A percentile compares a stretch with the other conserved stretches of the same genome.
These are phyloP conservation scores for Candida silvatica DNA, from an alignment of 805 yeast genomes.

Conservation along the genomic window DNA sequence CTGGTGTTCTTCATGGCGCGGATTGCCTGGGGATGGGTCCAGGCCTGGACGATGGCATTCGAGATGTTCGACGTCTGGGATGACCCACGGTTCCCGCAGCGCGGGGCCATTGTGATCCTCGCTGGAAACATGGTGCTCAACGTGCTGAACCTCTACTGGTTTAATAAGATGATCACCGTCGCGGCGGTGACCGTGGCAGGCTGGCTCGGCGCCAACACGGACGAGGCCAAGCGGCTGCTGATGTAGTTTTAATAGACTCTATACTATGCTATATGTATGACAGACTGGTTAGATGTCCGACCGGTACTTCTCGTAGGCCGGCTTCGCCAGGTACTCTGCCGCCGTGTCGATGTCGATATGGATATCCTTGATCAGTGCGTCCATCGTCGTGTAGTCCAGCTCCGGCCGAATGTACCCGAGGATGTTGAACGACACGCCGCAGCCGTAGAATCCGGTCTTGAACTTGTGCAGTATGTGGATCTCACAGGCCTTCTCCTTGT, in stretches of 20 bases:
- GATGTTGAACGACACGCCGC: constrained; percentile 55
- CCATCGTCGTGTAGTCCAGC: constrained; percentile 69
- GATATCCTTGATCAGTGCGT: constrained; percentile 81
- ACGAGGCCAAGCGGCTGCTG: constrained; percentile 22
- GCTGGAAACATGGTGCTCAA: constrained; percentile 25
- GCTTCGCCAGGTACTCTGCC: constrained; percentile 32
- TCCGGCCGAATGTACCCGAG: constrained; percentile 92
- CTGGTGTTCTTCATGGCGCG: constrained; percentile 26
- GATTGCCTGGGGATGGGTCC: constrained; percentile 32
- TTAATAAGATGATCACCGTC: constrained; percentile 28
- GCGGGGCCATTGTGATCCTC: constrained; percentile 20
- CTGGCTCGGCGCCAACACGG: constrained; percentile 19
- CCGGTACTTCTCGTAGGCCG: constrained; percentile 30
- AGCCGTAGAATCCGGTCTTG: constrained; percentile 69
- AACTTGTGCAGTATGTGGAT: constrained; percentile 79
- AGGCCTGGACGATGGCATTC: constrained; percentile 17
- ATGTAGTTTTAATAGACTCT: constrained; percentile 17
- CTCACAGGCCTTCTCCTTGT: constrained; percentile 76
- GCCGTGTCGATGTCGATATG: constrained; percentile 72
- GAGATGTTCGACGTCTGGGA: constrained; percentile 20
- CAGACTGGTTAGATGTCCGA: constrained; percentile 8
- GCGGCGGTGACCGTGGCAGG: constrained; percentile 26
- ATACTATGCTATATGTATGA: background rate
- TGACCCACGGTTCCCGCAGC: constrained; percentile 20
- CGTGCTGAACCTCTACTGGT: constrained; percentile 28